A percentile compares a stretch with the other conserved stretches of the same genome.
phyloP scores from a whole-genome alignment of 2,329 filamentous ascomycete species.

The Aspergillus tubingensis region DNA sequence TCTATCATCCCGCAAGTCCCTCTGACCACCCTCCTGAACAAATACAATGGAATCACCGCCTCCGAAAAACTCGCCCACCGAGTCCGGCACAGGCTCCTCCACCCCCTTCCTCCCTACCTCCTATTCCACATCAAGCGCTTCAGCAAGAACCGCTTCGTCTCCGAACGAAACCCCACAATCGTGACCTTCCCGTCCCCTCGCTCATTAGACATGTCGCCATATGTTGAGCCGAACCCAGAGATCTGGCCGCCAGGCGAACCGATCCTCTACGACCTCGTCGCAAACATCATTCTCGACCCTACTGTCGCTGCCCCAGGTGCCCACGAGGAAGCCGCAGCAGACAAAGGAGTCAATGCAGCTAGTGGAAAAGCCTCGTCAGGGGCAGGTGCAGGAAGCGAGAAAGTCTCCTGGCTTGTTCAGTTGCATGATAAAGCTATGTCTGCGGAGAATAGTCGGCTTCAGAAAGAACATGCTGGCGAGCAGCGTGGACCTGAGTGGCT shows the following conservation, averaged over 20 bases:
- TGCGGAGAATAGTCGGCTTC: slow-evolving; percentile 37
- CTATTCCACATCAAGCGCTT: slow-evolving; percentile 97
- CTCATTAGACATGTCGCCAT: slow-evolving; percentile 83
- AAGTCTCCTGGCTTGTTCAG: slow-evolving; percentile 95
- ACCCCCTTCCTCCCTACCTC: slow-evolving; percentile 87
- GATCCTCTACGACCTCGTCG: slow-evolving; percentile 91
- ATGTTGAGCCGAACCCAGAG: slow-evolving; percentile 81
- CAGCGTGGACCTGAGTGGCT: slow-evolving; percentile 75
- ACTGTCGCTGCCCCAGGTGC: slow-evolving; percentile 66
- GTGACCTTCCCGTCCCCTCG: slow-evolving; percentile 89
- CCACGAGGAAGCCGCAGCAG: slow-evolving; percentile 43
- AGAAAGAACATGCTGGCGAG: slow-evolving; percentile 28
- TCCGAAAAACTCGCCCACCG: slow-evolving; percentile 89
- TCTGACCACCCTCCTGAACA: slow-evolving; percentile 77
- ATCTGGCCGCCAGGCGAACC: slow-evolving; percentile 74
- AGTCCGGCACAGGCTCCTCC: slow-evolving; percentile 83
- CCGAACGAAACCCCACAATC: slow-evolving; percentile 95
- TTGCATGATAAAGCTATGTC: slow-evolving; percentile 71
- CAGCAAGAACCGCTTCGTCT: slow-evolving; percentile 92
- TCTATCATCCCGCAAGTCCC: slow-evolving; percentile 87
- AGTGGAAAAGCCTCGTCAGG: slow-evolving; percentile 49
- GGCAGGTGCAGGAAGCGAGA: slow-evolving; percentile 86
- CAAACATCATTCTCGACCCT: slow-evolving; percentile 72
- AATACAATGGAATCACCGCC: slow-evolving; percentile 85
- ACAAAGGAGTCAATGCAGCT: slow-evolving; percentile 41